Evolutionary conservation across 805 yeast species (phyloP), one percentile per base, ranked within the genome.

Genomic region (Groenewaldozyma salmanticensis): DNA sequence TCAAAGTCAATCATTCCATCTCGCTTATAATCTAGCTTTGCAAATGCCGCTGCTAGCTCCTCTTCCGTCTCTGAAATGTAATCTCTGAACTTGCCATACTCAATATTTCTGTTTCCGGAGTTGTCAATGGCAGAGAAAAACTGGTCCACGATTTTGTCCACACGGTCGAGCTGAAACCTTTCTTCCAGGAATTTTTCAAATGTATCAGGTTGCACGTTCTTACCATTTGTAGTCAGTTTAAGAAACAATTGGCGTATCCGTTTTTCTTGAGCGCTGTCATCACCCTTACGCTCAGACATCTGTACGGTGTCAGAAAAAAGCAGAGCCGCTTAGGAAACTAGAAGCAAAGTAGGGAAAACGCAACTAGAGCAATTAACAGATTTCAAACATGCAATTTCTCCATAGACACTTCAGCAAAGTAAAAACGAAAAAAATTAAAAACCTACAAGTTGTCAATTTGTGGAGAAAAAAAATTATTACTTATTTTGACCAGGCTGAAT

Each of bases 21-120:
- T 38, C 76, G 64, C 52, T 85, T 85, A 32, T 64, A 62, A 58
- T 85, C 95, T 31, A 85, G 70, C 42, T 65, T 72, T 39, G 67
- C 64, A 58, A 86, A 85, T 0, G 94, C 92, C 33, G 61, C 64
- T 27, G 70, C 68, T 42, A 85, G 80, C 54, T 82, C 90, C 13
- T 65, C 62, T 53, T 86, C 95, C 1, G 94, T 85, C 13, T 67
- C 67, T 6, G 65, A 56, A 21, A 82, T 70, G 60, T 83, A 86
- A 21, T 64, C 61, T 50, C 77, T 71, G 58, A 85, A 85, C 53
- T 80, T 85, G 16, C 68, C 69, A 48, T 73, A 78, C 39, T 48
- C 49, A 24, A 53, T 45, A 21, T 68, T 62, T 48, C 79, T 86
- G 11, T 71, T 60, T n/a, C 21, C 24, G 15, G 40, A 35, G 7